Percentiles rank a stretch among this genome's conserved stretches.
Evolutionary conservation across 2,329 filamentous ascomycete species (phyloP).

Genomic region (Pseudogymnoascus sp.): DNA sequence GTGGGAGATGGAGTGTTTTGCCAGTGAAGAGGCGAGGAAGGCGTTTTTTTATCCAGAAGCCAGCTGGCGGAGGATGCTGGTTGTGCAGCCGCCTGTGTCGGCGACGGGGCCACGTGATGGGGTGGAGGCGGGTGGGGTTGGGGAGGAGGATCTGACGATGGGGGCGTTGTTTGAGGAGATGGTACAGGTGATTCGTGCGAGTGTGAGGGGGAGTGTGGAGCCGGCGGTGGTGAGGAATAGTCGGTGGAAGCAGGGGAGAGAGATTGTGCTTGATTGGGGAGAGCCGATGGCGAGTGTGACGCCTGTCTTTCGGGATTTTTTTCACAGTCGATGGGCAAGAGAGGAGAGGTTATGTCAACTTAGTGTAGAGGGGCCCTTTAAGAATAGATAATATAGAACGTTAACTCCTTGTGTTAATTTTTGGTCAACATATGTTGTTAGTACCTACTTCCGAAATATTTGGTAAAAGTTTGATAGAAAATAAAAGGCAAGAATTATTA

Average conservation of each 20-base stretch:
- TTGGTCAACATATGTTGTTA: neutral
- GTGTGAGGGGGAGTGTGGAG: neutral
- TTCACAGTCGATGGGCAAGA: neutral
- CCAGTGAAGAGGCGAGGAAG: neutral
- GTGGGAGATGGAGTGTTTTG: constrained; percentile 5
- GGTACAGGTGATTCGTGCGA: neutral
- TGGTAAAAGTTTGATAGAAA: neutral
- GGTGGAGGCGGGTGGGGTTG: neutral
- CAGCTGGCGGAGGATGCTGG: neutral
- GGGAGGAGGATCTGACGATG: neutral
- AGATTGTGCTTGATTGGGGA: constrained; percentile 6
- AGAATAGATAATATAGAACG: neutral
- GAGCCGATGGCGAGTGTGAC: neutral
- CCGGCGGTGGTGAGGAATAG: constrained; percentile 6
- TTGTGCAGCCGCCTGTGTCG: constrained; percentile 8
- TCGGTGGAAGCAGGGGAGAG: neutral
- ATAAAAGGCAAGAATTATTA: neutral
- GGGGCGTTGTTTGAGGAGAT: neutral
- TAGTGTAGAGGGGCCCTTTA: neutral
- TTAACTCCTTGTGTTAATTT: neutral
- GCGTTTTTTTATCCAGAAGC: neutral
- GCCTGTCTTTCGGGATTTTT: neutral
- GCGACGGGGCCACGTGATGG: neutral
- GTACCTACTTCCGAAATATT: neutral
- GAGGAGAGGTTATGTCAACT: neutral